Percentiles rank a stretch among this genome's conserved stretches.
These are phyloP conservation scores for Geosmithia flava DNA, from an alignment of 2,329 filamentous ascomycete species.

Conservation along the genomic window DNA sequence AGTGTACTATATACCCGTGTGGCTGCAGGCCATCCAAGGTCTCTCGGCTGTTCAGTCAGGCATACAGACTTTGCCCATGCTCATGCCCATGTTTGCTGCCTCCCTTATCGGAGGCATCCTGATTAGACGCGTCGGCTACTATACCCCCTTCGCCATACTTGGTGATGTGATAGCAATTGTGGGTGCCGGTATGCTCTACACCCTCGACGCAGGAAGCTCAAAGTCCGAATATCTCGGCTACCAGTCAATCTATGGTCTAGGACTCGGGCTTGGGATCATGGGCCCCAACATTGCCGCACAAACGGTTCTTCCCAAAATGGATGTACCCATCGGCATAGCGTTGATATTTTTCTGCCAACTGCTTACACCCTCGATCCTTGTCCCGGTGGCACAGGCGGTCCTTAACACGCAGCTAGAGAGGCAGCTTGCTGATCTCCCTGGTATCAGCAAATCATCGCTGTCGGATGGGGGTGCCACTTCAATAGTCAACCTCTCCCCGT, in stretches of 20 bases:
- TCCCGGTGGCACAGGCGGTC: constrained; percentile 37
- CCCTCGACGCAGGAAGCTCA: constrained; percentile 10
- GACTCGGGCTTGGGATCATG: constrained; percentile 29
- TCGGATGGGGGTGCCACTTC: background rate
- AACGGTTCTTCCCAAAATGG: constrained; percentile 24
- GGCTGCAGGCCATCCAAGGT: constrained; percentile 34
- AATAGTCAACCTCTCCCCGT: background rate
- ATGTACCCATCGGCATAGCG: constrained; percentile 33
- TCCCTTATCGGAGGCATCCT: constrained; percentile 13
- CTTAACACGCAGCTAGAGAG: constrained; percentile 31
- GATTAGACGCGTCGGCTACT: constrained; percentile 23
- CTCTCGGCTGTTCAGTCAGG: constrained; percentile 14
- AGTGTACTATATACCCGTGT: constrained; percentile 35
- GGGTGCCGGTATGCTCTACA: constrained; percentile 29
- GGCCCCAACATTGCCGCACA: constrained; percentile 31
- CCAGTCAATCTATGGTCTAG: constrained; percentile 26
- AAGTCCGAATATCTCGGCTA: constrained; percentile 15
- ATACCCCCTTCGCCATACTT: constrained; percentile 24
- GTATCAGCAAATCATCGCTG: background rate
- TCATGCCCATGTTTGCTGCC: constrained; percentile 14
- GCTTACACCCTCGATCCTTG: constrained; percentile 32
- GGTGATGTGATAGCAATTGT: constrained; percentile 17
- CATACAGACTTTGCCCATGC: constrained; percentile 14
- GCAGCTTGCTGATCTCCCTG: background rate
- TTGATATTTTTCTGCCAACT: constrained; percentile 32